These are phyloP conservation scores for Henckelia pumila DNA, from an alignment of 257 asterid genomes.

Conservation along the genomic window DNA sequence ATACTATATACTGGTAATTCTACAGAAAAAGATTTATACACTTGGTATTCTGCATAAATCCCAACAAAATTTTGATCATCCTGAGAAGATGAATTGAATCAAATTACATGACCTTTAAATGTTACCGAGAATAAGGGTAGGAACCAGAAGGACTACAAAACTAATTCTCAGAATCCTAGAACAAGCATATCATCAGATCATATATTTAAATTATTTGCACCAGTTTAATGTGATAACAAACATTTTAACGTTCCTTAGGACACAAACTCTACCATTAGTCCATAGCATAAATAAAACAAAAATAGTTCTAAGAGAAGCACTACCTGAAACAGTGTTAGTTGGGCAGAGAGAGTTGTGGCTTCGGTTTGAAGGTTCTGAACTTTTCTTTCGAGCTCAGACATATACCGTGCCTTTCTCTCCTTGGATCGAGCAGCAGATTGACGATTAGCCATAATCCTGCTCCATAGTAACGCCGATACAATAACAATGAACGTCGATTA, in stretches of 20 bases:
- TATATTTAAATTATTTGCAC: no score
- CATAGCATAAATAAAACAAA: neutral
- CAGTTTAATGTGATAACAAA: no score
- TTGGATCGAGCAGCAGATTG: slow-evolving; percentile 96
- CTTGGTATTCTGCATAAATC: neutral
- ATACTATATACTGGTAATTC: no score
- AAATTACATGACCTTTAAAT: neutral
- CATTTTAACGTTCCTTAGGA: neutral
- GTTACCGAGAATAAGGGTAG: neutral
- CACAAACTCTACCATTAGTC: neutral
- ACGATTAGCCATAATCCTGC: slow-evolving; percentile 90
- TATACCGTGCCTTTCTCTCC: slow-evolving; percentile 80
- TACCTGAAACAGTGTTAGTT: slow-evolving; percentile 76
- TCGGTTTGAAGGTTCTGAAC: slow-evolving; percentile 96
- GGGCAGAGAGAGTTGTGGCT: slow-evolving; percentile 89
- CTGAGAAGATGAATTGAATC: neutral
- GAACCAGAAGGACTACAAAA: no score
- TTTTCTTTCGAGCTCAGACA: slow-evolving; percentile 89
- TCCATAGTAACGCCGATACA: neutral
- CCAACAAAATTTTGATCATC: neutral
- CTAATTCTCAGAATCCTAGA: no score
- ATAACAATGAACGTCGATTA: neutral
- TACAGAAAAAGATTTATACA: neutral
- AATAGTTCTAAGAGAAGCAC: neutral
- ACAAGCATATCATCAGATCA: no score